These are phyloP conservation scores for Botryotinia narcissicola DNA, from an alignment of 2,329 filamentous ascomycete genomes.

Conservation along the genomic window DNA sequence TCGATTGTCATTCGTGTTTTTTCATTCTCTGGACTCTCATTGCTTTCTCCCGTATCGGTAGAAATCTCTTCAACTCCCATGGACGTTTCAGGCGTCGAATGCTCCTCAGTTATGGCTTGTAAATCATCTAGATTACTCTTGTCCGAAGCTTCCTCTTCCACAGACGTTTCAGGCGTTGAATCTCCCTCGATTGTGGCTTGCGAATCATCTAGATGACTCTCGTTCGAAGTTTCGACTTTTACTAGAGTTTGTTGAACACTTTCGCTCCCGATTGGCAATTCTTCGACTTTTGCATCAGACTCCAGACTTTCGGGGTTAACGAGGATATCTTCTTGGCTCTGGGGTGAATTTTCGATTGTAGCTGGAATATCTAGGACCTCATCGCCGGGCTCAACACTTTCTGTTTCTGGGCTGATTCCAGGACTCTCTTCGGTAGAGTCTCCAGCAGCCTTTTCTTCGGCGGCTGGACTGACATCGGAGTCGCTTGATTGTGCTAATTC, in stretches of 20 bases:
- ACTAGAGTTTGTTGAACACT: neutral
- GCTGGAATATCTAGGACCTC: neutral
- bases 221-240: neutral
- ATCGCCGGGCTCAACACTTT: neutral
- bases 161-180: neutral
- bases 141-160: neutral
- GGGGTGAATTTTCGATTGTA: neutral
- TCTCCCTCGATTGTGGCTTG: neutral
- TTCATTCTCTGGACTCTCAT: neutral
- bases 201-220: neutral
- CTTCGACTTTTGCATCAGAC: neutral
- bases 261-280: neutral
- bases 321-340: neutral
- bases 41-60: neutral
- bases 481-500: neutral
- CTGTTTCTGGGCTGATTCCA: neutral
- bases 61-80: neutral
- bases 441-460: neutral
- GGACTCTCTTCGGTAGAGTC: neutral
- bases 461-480: neutral
- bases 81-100: neutral
- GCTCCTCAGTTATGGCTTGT: neutral
- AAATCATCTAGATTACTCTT: neutral
- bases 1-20: neutral
- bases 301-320: neutral